A percentile compares a stretch with the other conserved stretches of the same genome.
phyloP scores from a whole-genome alignment of 768 basidiomycete species.

The Lactifluus hygrophoroides region DNA sequence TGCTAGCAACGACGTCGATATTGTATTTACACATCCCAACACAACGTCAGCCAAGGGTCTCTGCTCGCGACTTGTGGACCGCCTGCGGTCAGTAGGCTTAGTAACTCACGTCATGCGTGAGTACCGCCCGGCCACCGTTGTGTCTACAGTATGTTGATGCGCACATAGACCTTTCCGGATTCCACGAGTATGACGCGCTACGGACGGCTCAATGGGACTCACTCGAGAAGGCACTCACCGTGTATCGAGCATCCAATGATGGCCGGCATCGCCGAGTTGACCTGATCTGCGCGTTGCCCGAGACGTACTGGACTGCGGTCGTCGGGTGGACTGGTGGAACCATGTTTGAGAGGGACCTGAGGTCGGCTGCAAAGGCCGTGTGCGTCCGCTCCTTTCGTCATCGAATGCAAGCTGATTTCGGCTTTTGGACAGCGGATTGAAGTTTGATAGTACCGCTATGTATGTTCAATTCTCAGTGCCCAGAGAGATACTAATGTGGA shows the following conservation, averaged over 20 bases:
- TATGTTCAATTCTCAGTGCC: background rate
- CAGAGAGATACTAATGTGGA: background rate
- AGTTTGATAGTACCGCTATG: constrained; percentile 57
- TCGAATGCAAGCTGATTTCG: background rate
- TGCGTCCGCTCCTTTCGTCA: constrained; percentile 23
- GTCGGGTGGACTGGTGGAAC: constrained; percentile 90
- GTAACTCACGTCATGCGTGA: constrained; percentile 81
- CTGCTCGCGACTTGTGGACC: constrained; percentile 48
- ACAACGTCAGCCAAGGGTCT: constrained; percentile 49
- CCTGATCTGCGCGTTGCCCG: constrained; percentile 69
- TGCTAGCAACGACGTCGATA: constrained; percentile 80
- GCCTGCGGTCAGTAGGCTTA: constrained; percentile 50
- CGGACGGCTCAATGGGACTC: constrained; percentile 64
- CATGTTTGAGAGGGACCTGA: constrained; percentile 83
- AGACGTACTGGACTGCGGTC: constrained; percentile 81
- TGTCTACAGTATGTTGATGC: background rate
- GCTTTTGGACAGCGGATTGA: constrained; percentile 47
- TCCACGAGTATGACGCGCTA: constrained; percentile 46
- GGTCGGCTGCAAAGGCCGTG: constrained; percentile 62
- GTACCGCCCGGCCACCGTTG: constrained; percentile 25
- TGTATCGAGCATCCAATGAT: constrained; percentile 54
- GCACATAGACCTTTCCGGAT: constrained; percentile 47
- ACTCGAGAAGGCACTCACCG: constrained; percentile 77
- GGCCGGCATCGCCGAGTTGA: constrained; percentile 56
- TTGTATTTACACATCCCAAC: constrained; percentile 73